These are phyloP conservation scores for Cercospora brassicicola DNA, from an alignment of 2,329 filamentous ascomycete species.

Conservation along the genomic window DNA sequence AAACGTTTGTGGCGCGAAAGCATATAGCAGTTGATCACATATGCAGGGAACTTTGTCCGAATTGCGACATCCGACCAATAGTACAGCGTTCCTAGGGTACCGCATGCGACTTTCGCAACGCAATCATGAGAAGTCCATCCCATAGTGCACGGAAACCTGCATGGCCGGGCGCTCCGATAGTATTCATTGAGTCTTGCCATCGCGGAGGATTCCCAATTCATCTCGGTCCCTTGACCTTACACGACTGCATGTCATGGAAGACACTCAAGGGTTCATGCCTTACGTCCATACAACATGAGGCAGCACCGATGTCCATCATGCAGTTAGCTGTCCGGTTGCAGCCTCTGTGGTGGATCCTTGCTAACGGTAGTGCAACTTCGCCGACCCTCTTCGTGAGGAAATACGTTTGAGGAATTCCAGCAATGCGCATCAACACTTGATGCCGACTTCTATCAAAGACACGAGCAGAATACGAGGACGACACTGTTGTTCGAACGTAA, in stretches of 20 bases:
- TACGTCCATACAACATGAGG: neutral
- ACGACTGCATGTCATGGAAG: neutral
- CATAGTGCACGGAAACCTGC: slow-evolving; percentile 6
- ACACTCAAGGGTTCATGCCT: neutral
- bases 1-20: neutral
- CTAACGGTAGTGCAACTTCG: neutral
- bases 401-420: neutral
- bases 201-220: neutral
- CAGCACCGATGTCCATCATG: neutral
- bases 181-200: neutral
- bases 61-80: slow-evolving; percentile 23
- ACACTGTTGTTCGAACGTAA: neutral
- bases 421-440: neutral
- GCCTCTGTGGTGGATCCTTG: neutral
- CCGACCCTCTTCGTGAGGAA: neutral
- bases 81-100: neutral
- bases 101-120: neutral
- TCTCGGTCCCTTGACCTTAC: neutral
- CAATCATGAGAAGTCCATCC: neutral
- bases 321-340: neutral
- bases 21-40: neutral
- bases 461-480: neutral
- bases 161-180: slow-evolving; percentile 13
- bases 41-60: slow-evolving; percentile 3
- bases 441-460: neutral